Evolutionary conservation across 164 flowering plant genomes (phyloP), one percentile per base, ranked within the genome.

Genomic region (Liquidambar formosana): DNA sequence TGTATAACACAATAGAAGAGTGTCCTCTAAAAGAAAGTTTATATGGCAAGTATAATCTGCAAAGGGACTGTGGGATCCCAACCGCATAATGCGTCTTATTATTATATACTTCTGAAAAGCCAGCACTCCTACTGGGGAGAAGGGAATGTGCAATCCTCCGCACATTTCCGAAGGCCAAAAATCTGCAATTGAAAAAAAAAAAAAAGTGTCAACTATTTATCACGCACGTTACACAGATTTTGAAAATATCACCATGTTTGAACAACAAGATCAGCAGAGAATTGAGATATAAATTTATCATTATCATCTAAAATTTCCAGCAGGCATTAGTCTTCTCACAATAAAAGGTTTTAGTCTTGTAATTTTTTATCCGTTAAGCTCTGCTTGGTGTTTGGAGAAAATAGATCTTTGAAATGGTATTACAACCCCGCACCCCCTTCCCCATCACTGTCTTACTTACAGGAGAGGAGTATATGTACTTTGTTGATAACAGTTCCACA

Each of bases 131-230:
- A 27, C 57, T 56, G 27, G 65, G 56, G 19, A 71, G 45, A 74
- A 80, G 61, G 49, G 78, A 63, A 58, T 60, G 67, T 41, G 77
- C 69, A 57, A 75, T 76, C 67, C 76, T 76, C 73, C 74, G 77
- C 46, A 73, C 61, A 65, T 66, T 73, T 59, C 78, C 76, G 43
- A 61, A 60, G 47, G 73, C 77, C 59, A 73, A 73, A 66, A 75
- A 67, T 77, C 90, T 84, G 82, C 83, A 80, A 3, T 53, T 13
- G 47, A 63, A 46, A 52, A 21, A 28, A 21, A 33, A 33, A 33
- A 33, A 33, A 2, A 33, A 33, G 4, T 33, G 25, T 43, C 11
- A 68, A n/a, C 38, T 56, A 33, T 8, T 38, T 33, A 44, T 18
- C 33, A 33, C 33, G 21, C 41, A 14, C 11, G 45, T 23, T 18